These are phyloP conservation scores for Solanum chaucha DNA, from an alignment of 257 asterid genomes.

Conservation along the genomic window DNA sequence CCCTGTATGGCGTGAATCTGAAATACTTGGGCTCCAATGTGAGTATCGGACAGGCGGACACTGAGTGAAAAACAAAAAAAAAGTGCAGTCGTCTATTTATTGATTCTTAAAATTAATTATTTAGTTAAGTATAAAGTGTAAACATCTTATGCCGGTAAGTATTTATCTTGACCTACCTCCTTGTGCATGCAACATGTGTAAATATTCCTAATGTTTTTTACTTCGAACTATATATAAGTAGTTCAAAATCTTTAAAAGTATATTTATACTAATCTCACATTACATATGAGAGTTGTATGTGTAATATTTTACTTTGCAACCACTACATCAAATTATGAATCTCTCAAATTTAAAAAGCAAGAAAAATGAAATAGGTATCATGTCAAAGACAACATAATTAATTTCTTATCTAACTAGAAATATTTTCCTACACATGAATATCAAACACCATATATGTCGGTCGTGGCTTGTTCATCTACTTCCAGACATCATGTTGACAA, in stretches of 20 bases:
- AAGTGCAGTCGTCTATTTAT: background rate
- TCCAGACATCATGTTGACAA: background rate
- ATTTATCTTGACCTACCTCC: background rate
- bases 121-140: background rate
- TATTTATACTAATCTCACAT: background rate
- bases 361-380: background rate
- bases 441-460: background rate
- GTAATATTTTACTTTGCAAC: background rate
- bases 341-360: background rate
- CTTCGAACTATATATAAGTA: background rate
- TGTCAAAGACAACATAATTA: background rate
- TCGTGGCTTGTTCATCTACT: background rate
- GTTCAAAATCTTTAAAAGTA: background rate
- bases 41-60: too few species aligned
- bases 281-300: background rate
- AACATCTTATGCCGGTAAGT: background rate
- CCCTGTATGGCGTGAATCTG: too few species aligned
- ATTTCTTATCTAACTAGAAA: background rate
- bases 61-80: too few species aligned
- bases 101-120: background rate
- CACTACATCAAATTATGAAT: background rate
- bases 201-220: background rate
- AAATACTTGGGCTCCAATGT: too few species aligned
- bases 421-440: background rate
- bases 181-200: background rate